phyloP scores from a whole-genome alignment of 129 eudicot genomes.

The Centaurea solstitialis region DNA sequence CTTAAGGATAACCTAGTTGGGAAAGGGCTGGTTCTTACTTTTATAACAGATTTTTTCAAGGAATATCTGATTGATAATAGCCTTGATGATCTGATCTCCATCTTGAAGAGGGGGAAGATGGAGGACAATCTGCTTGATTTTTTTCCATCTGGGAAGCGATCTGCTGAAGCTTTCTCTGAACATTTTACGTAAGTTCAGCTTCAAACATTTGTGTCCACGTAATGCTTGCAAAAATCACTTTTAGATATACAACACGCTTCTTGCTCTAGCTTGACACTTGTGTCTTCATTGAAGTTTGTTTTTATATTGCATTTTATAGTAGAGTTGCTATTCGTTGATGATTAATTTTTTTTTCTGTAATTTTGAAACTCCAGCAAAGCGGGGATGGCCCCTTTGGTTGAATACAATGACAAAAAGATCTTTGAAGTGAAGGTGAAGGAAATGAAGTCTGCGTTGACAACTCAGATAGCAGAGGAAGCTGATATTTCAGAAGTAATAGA shows the following conservation, averaged over 20 bases:
- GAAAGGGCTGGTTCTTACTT: conserved; percentile 92
- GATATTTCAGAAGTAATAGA: conserved; percentile 90
- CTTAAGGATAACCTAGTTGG: conserved; percentile 97
- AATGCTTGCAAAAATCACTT: not conserved
- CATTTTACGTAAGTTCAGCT: conserved; percentile 82
- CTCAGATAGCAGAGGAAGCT: conserved; percentile 85
- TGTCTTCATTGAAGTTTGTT: not conserved
- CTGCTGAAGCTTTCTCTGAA: conserved; percentile 94
- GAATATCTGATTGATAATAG: conserved; percentile 95
- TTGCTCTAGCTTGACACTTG: not conserved
- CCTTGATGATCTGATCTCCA: conserved; percentile 90
- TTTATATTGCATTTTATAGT: not conserved
- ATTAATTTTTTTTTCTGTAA: not conserved
- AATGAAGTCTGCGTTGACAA: conserved; percentile 87
- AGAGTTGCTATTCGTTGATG: not conserved
- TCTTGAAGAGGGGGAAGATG: conserved; percentile 91
- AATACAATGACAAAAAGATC: conserved; percentile 81
- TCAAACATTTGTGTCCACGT: not conserved
- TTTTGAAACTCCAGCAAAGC: conserved; percentile 57
- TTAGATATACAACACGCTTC: not conserved
- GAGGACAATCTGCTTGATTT: conserved; percentile 90
- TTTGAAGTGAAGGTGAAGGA: conserved; percentile 98
- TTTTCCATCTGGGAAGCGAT: conserved; percentile 82
- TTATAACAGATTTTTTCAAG: conserved; percentile 91
- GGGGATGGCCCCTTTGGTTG: conserved; percentile 77